These are phyloP conservation scores for Peronospora destructor DNA, from an alignment of 352 stramenopile species.

Conservation along the genomic window DNA sequence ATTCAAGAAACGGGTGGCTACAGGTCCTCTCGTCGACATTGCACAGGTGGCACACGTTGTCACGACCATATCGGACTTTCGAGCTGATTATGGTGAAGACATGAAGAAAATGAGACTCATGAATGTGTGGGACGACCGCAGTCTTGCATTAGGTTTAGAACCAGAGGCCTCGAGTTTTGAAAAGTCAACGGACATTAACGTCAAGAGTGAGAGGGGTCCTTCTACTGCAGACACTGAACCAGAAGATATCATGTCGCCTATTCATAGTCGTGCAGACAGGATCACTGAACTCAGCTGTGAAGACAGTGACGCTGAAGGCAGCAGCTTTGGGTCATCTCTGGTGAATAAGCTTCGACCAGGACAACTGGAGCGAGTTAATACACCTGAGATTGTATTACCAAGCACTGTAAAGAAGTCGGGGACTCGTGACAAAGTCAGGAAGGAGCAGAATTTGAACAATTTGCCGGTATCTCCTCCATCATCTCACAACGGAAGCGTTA, in stretches of 20 bases:
- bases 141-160: slow-evolving; percentile 23
- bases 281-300: slow-evolving; percentile 45
- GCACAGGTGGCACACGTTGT: slow-evolving; percentile 65
- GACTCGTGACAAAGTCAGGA: slow-evolving; percentile 9
- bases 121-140: slow-evolving; percentile 57
- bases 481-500: slow-evolving; percentile 45
- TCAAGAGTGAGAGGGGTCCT: slow-evolving; percentile 14
- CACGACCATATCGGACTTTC: slow-evolving; percentile 61
- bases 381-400: slow-evolving; percentile 27
- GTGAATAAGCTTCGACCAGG: slow-evolving; percentile 15
- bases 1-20: slow-evolving; percentile 35
- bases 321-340: slow-evolving; percentile 15
- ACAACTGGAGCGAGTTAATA: slow-evolving; percentile 26
- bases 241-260: slow-evolving; percentile 41
- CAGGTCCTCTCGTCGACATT: slow-evolving; percentile 53
- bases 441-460: slow-evolving; percentile 29
- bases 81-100: slow-evolving; percentile 48
- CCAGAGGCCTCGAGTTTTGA: not conserved
- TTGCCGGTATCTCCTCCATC: slow-evolving; percentile 42
- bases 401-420: slow-evolving; percentile 14
- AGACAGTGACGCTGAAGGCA: slow-evolving; percentile 34
- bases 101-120: slow-evolving; percentile 14
- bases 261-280: slow-evolving; percentile 29
- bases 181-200: slow-evolving; percentile 6
- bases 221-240: slow-evolving; percentile 31